A percentile compares a stretch with the other conserved stretches of the same genome.
phyloP scores from a whole-genome alignment of 2,329 filamentous ascomycete genomes.

The Fusarium pilosicola region DNA sequence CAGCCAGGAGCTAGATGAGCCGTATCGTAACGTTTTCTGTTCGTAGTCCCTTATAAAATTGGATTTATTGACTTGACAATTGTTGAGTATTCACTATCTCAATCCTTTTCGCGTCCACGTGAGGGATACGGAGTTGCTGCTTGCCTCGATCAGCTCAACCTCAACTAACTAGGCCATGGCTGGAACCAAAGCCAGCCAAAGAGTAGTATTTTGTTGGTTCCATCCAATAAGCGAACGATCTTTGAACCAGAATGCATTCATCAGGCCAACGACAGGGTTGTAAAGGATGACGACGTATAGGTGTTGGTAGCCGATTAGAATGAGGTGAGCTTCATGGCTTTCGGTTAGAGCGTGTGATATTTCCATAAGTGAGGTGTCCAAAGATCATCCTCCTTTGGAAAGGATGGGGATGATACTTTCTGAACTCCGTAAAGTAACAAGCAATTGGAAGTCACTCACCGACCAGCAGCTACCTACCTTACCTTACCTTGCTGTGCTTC shows the following conservation, averaged over 20 bases:
- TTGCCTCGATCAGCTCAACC: neutral
- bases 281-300: neutral
- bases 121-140: neutral
- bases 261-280: conserved; percentile 3
- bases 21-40: neutral
- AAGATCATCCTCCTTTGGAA: neutral
- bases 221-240: conserved; percentile 14
- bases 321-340: conserved; percentile 17
- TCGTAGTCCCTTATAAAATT: neutral
- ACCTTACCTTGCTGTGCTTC: neutral
- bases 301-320: conserved; percentile 4
- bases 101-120: neutral
- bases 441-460: conserved; percentile 1
- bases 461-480: neutral
- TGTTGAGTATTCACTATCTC: neutral
- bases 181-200: neutral
- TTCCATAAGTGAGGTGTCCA: neutral
- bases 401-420: neutral
- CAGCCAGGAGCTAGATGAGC: neutral
- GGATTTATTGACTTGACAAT: neutral
- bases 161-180: neutral
- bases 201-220: neutral
- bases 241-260: conserved; percentile 12
- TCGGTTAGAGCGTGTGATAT: conserved; percentile 2
- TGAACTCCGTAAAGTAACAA: neutral